Evolutionary conservation across 768 basidiomycete genomes (phyloP).

Genomic region (Asterophora parasitica): DNA sequence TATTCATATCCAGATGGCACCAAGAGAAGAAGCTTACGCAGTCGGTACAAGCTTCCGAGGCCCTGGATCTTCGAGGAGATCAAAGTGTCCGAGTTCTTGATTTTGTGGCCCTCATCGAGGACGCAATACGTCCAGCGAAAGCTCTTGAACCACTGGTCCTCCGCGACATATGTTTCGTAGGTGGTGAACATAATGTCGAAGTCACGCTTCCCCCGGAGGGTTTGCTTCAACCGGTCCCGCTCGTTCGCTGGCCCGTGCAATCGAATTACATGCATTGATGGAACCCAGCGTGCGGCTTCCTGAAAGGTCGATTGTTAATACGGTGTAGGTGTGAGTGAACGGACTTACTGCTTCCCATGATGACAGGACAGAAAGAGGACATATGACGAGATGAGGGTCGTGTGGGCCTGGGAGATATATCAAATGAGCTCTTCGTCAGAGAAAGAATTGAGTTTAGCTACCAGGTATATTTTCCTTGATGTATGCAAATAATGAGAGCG

Average conservation of each 20-base stretch:
- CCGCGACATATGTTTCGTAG: conserved; percentile 58
- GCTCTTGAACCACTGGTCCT: conserved; percentile 57
- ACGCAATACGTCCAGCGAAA: conserved; percentile 55
- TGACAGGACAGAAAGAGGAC: conserved; percentile 63
- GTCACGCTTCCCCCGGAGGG: conserved; percentile 34
- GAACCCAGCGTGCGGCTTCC: conserved; percentile 54
- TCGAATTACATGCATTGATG: conserved; percentile 47
- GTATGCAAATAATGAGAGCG: conserved; percentile 62
- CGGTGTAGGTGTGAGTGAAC: neutral
- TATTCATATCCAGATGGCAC: neutral
- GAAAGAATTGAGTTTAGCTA: neutral
- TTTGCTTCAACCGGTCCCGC: conserved; percentile 49
- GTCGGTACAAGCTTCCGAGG: conserved; percentile 50
- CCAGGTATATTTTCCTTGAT: conserved; percentile 51
- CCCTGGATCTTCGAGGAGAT: conserved; percentile 50
- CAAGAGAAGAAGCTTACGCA: conserved; percentile 32
- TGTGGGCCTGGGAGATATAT: conserved; percentile 23
- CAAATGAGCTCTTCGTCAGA: neutral
- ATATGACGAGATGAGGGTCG: conserved; percentile 68
- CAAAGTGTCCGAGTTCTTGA: conserved; percentile 63
- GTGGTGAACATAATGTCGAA: conserved; percentile 63
- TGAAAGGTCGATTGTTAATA: conserved; percentile 15
- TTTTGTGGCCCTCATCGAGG: conserved; percentile 65
- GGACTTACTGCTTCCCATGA: conserved; percentile 48
- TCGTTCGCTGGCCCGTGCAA: conserved; percentile 57